Evolutionary conservation across 2,329 filamentous ascomycete genomes (phyloP).

Genomic region (Seiridium unicorne): DNA sequence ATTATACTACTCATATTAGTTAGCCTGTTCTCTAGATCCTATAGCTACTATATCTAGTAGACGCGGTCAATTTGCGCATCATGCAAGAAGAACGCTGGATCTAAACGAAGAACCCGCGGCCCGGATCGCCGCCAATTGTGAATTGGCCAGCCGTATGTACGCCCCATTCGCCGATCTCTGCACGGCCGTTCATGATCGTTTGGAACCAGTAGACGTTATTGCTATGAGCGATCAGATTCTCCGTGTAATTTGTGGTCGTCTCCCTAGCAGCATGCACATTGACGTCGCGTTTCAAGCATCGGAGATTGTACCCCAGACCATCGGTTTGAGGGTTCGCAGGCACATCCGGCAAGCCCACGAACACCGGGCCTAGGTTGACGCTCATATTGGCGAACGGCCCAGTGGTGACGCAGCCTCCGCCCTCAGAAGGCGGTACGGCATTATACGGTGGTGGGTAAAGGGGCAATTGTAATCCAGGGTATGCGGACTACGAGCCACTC

Average conservation of each 20-base stretch:
- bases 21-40: slow-evolving; percentile 11
- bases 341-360: slow-evolving; percentile 15
- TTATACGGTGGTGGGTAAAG: slow-evolving; percentile 4
- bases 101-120: slow-evolving; percentile 17
- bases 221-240: slow-evolving; percentile 14
- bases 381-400: slow-evolving; percentile 37
- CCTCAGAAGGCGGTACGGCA: slow-evolving; percentile 38
- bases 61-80: slow-evolving; percentile 19
- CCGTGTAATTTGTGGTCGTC: slow-evolving; percentile 24
- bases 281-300: slow-evolving; percentile 28
- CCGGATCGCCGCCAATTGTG: slow-evolving; percentile 25
- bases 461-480: slow-evolving; percentile 14
- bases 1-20: slow-evolving; percentile 18
- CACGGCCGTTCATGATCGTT: slow-evolving; percentile 32
- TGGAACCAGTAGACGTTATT: slow-evolving; percentile 31
- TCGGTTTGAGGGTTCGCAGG: slow-evolving; percentile 10
- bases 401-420: slow-evolving; percentile 46
- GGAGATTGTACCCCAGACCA: slow-evolving; percentile 30
- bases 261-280: slow-evolving; percentile 18
- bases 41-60: slow-evolving; percentile 20
- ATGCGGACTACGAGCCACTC: slow-evolving; percentile 27
- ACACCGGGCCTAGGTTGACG: slow-evolving; percentile 27
- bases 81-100: slow-evolving; percentile 22
- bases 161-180: slow-evolving; percentile 19
- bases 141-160: slow-evolving; percentile 26